Evolutionary conservation across 805 yeast genomes (phyloP).

Genomic region (Geotrichum ghanense): DNA sequence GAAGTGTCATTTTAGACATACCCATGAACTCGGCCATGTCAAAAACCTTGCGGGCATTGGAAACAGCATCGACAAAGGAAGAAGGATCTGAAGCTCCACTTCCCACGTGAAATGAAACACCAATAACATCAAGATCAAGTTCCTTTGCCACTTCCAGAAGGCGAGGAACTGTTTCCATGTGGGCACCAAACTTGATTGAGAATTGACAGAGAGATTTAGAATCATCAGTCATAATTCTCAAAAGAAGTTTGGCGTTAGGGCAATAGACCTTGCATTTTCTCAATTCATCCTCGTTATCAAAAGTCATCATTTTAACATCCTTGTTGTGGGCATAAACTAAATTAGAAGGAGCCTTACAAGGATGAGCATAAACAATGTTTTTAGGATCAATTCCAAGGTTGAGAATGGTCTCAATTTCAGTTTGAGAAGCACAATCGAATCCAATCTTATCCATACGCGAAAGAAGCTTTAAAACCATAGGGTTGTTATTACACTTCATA

Average conservation of each 20-base stretch:
- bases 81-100: slow-evolving; percentile 75
- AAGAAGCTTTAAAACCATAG: slow-evolving; percentile 43
- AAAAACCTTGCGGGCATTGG: slow-evolving; percentile 60
- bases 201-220: slow-evolving; percentile 75
- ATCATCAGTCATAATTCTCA: slow-evolving; percentile 86
- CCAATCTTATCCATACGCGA: slow-evolving; percentile 49
- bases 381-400: slow-evolving; percentile 49
- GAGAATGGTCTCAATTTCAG: slow-evolving; percentile 63
- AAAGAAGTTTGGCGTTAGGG: slow-evolving; percentile 57
- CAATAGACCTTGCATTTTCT: slow-evolving; percentile 56
- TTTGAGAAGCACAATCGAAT: slow-evolving; percentile 89
- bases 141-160: slow-evolving; percentile 52
- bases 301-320: slow-evolving; percentile 64
- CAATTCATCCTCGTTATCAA: slow-evolving; percentile 81
- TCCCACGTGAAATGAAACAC: slow-evolving; percentile 94
- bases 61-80: slow-evolving; percentile 58
- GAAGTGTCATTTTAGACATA: slow-evolving; percentile 33
- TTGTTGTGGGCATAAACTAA: slow-evolving; percentile 54
- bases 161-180: slow-evolving; percentile 38
- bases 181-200: slow-evolving; percentile 83
- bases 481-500: slow-evolving; percentile 82
- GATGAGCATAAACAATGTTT: slow-evolving; percentile 82
- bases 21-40: slow-evolving; percentile 42
- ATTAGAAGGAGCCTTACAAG: slow-evolving; percentile 82
- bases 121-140: slow-evolving; percentile 54